Evolutionary conservation across 352 stramenopile species (phyloP), one percentile per base, ranked within the genome.

Genomic region (Phytopythium litorale): DNA sequence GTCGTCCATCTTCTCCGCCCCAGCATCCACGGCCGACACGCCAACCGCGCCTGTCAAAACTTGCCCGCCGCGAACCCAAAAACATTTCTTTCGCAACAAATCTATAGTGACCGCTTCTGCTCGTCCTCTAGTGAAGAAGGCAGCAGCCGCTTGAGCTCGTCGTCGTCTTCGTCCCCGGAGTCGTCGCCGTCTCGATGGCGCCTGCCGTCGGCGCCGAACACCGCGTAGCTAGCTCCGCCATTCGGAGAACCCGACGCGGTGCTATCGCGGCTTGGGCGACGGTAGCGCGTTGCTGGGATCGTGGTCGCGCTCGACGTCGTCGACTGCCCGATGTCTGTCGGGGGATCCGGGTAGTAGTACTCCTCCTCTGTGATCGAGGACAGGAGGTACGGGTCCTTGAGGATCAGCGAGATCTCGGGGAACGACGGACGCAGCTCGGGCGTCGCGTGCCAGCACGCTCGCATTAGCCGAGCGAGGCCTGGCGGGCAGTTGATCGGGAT

Each of bases 401-500:
- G 63, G 38, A 84, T 75, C 55, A 91, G 70, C 43, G 78, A 85
- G 57, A 95, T 88, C 68, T 95, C 86, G 18, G 84, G 79, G 62
- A 95, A 95, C 30, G 77, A 84, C 7, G 86, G 86, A 19, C 86
- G 78, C 25, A 83, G 58, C 45, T 88, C 75, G 33, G 86, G 73
- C 54, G 81, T 89, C 52, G 85, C 75, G 53, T 95, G 82, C 86
- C 86, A 95, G 63, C 86, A 95, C 28, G 80, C 79, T 15, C 82
- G 75, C 86, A 95, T 95, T n/a, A 95, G 65, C 3, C 81, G 76
- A 21, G 84, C 84, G 21, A 95, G 70, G 12, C 79, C 77, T 1
- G 86, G 84, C 8, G 86, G 86, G 62, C 84, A 95, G 57, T 78
- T 87, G 52, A 95, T 88, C 4, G 86, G 81, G 60, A 95, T 95